These are phyloP conservation scores for Blastobotrys terrestris DNA, from an alignment of 805 yeast genomes.

Conservation along the genomic window DNA sequence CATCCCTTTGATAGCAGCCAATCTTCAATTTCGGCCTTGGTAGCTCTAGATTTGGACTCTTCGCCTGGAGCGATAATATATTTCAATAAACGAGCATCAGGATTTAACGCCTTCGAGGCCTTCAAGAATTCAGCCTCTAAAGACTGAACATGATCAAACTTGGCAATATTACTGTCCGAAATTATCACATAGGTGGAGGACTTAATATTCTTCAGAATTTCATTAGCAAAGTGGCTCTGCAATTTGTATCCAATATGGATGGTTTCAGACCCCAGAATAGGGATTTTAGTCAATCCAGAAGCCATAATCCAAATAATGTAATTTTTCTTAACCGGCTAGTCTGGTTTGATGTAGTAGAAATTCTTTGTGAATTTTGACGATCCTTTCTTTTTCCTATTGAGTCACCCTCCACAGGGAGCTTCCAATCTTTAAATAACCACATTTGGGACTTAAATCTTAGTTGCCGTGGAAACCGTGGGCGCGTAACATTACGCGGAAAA, in stretches of 20 bases:
- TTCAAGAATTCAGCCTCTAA: conserved; percentile 54
- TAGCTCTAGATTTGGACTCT: conserved; percentile 75
- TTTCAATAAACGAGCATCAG: conserved; percentile 55
- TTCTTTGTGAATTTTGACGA: not conserved
- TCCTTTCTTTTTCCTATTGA: not conserved
- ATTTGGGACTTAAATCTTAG: too few species aligned
- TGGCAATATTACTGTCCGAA: conserved; percentile 71
- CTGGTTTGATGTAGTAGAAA: not conserved
- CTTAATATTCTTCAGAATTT: conserved; percentile 52
- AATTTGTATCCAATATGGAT: conserved; percentile 89
- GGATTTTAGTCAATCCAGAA: conserved; percentile 14
- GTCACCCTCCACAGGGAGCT: not conserved
- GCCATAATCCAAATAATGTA: not conserved
- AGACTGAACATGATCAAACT: conserved; percentile 33
- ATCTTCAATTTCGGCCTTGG: conserved; percentile 92
- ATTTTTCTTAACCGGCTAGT: not conserved
- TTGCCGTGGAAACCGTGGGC: not conserved
- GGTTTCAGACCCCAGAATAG: conserved; percentile 58
- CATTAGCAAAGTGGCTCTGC: conserved; percentile 63
- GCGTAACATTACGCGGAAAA: not conserved
- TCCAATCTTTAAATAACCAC: too few species aligned
- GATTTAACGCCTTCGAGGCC: conserved; percentile 19
- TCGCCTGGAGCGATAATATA: conserved; percentile 90
- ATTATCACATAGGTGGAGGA: conserved; percentile 91
- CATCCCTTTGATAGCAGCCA: conserved; percentile 76